Percentiles rank a stretch among this genome's conserved stretches.
phyloP scores from a whole-genome alignment of 2,329 filamentous ascomycete genomes.

The Beauveria rudraprayagi region DNA sequence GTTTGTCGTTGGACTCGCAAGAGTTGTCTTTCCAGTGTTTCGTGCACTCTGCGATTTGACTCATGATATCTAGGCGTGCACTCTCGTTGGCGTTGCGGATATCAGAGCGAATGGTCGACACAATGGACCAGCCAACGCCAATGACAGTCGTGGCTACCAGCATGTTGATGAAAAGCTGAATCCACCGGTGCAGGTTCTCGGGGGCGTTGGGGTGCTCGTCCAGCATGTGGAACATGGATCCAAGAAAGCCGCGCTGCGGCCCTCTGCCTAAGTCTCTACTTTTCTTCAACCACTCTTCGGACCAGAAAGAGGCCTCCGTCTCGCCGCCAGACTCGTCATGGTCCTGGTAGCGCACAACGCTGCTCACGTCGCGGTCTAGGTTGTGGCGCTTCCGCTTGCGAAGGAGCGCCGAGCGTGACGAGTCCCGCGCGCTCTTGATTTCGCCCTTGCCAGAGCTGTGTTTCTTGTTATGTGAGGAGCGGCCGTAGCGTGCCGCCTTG shows the following conservation, averaged over 20 bases:
- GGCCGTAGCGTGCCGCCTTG: conserved; percentile 38
- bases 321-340: conserved; percentile 41
- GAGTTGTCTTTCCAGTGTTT: conserved; percentile 67
- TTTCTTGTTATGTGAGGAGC: conserved; percentile 31
- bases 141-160: conserved; percentile 47
- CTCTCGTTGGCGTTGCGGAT: conserved; percentile 64
- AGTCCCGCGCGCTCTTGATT: conserved; percentile 40
- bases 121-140: conserved; percentile 63
- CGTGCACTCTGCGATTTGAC: conserved; percentile 66
- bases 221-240: conserved; percentile 41
- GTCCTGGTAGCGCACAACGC: conserved; percentile 35
- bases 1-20: conserved; percentile 59
- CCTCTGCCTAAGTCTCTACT: conserved; percentile 14
- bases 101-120: conserved; percentile 64
- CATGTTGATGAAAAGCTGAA: conserved; percentile 55
- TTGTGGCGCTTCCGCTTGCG: conserved; percentile 48
- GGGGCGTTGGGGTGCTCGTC: conserved; percentile 52
- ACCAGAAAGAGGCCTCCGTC: conserved; percentile 32
- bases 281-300: conserved; percentile 18
- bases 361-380: conserved; percentile 44
- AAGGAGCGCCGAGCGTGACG: conserved; percentile 34
- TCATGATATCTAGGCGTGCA: conserved; percentile 59
- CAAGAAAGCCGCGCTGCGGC: conserved; percentile 24
- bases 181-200: conserved; percentile 51
- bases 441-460: conserved; percentile 54